These are phyloP conservation scores for Penicillium italicum DNA, from an alignment of 2,329 filamentous ascomycete species.

Conservation along the genomic window DNA sequence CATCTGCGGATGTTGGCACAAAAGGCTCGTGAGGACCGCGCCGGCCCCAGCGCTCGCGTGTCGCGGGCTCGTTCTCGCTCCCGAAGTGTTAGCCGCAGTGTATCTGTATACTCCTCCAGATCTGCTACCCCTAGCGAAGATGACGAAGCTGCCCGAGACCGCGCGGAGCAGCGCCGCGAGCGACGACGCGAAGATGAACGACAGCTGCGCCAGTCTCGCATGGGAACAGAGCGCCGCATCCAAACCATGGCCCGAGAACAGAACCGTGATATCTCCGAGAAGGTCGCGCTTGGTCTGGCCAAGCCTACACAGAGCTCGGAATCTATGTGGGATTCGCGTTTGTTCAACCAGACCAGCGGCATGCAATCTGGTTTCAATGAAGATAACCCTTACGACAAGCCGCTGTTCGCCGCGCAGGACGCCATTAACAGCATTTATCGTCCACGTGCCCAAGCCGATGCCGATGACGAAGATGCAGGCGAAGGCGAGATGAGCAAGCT, in stretches of 20 bases:
- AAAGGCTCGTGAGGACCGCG: slow-evolving; percentile 80
- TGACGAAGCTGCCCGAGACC: slow-evolving; percentile 67
- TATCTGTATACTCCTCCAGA: slow-evolving; percentile 43
- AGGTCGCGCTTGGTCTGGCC: slow-evolving; percentile 87
- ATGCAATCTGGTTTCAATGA: slow-evolving; percentile 94
- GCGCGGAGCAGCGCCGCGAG: slow-evolving; percentile 74
- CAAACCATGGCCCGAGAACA: slow-evolving; percentile 94
- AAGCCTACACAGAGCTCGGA: slow-evolving; percentile 91
- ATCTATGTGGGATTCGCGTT: slow-evolving; percentile 91
- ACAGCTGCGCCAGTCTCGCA: slow-evolving; percentile 86
- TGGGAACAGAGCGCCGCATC: slow-evolving; percentile 88
- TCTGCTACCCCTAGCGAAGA: slow-evolving; percentile 56
- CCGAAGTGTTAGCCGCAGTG: slow-evolving; percentile 44
- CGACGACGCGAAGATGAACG: slow-evolving; percentile 78
- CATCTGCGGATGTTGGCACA: slow-evolving; percentile 82
- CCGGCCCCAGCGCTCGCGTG: slow-evolving; percentile 50
- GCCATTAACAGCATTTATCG: slow-evolving; percentile 93
- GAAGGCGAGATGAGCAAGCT: slow-evolving; percentile 84
- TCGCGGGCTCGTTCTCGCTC: slow-evolving; percentile 46
- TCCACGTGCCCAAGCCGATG: slow-evolving; percentile 66
- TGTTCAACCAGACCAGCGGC: slow-evolving; percentile 92
- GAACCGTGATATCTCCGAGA: slow-evolving; percentile 94
- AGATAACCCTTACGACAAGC: slow-evolving; percentile 96
- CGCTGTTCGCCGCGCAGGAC: slow-evolving; percentile 91
- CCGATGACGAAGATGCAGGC: slow-evolving; percentile 73